Base-by-base conservation (phyloP, 2,329 filamentous ascomycete genomes). In the Aspergillus sp. region DNA sequence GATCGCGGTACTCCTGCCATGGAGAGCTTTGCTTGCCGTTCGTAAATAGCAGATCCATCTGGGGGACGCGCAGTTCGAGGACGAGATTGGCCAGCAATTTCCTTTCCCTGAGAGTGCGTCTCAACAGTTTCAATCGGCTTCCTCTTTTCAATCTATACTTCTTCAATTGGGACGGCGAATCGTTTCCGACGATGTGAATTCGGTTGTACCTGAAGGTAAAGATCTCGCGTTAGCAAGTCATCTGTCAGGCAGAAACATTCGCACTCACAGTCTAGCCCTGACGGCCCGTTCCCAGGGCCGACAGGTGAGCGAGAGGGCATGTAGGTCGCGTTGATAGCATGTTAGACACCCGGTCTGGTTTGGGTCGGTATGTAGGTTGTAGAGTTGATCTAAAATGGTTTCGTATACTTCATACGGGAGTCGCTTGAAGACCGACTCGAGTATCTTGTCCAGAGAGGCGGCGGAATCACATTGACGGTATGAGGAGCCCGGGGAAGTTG, bases 251-350 rank as follows among this genome's bases (percentile, higher is more conserved):
- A 59, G 31, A 62, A 55, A 32, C 6, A 18, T 36, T 22, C 9
- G 45, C n/a, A 70, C 78, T 75, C 76, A 86, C 80, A 87, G 71
- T 65, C 75, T 75, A 54, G 74, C 73, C 64, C 79, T 78, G 11
- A 83, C 82, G 14, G 78, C 78, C 62, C 78, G 80, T 64, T 84
- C 80, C 84, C 84, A 87, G n/a, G 78, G 72, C 55, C 82, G 82
- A 63, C 81, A 84, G 18, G 82, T 84, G 61, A 85, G 69, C 52
- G 82, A 79, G 31, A 87, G 73, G 52, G 79, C 78, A 63, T 79
- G 77, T 20, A 87, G 69, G 67, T 87, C 84, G 57, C 77, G 77
- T 63, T 85, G 76, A 61, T 82, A 84, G 65, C 84, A 85, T 55
- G 81, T 80, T 49, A 80, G 73, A 67, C 84, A 85, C 36, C 81